Percentiles rank a stretch among this genome's conserved stretches.
Evolutionary conservation across 1,139 yeast genomes (phyloP).

Genomic region (Blastobotrys apis): DNA sequence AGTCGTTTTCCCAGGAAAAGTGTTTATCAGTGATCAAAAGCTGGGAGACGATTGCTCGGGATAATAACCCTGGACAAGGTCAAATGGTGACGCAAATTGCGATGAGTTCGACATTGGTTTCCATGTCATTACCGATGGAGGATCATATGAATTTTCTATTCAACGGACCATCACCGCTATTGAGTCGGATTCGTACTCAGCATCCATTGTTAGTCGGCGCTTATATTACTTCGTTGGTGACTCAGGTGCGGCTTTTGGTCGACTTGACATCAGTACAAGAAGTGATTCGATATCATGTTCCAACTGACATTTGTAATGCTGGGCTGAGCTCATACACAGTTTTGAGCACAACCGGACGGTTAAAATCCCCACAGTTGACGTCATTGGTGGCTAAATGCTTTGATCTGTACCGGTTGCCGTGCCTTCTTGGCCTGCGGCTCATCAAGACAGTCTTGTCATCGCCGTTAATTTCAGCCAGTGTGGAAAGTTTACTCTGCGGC

Average conservation of each 20-base stretch:
- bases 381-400: constrained; percentile 26
- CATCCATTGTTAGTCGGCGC: constrained; percentile 27
- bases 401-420: constrained; percentile 26
- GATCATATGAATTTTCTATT: constrained; percentile 14
- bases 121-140: constrained; percentile 20
- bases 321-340: constrained; percentile 20
- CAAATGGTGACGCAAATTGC: constrained; percentile 23
- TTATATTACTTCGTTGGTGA: constrained; percentile 21
- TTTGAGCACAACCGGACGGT: constrained; percentile 20
- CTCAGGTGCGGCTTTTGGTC: constrained; percentile 25
- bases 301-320: constrained; percentile 28
- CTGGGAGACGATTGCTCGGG: constrained; percentile 22
- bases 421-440: constrained; percentile 24
- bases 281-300: constrained; percentile 27
- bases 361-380: constrained; percentile 22
- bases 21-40: constrained; percentile 13
- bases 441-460: constrained; percentile 23
- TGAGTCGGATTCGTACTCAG: constrained; percentile 19
- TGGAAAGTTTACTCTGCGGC: constrained; percentile 26
- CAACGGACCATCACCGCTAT: constrained; percentile 18
- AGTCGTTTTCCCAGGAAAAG: constrained; percentile 7
- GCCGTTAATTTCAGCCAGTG: constrained; percentile 23
- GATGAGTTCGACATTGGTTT: constrained; percentile 16
- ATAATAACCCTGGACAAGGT: constrained; percentile 28
- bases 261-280: constrained; percentile 26